Evolutionary conservation across 2,329 filamentous ascomycete species (phyloP), one percentile per base, ranked within the genome.

Genomic region (Monosporascus cannonballus): DNA sequence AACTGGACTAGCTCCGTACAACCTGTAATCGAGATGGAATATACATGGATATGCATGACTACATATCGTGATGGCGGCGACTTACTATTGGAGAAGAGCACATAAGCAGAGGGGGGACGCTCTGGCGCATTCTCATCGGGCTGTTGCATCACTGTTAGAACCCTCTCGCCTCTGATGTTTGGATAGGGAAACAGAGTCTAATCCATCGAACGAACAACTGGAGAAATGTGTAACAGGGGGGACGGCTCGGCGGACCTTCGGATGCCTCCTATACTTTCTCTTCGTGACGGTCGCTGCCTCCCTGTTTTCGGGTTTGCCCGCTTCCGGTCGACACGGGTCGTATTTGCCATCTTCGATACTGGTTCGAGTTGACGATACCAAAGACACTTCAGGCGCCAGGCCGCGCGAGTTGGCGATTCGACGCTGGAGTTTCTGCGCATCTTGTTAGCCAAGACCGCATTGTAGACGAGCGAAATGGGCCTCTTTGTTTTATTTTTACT

Each of bases 21-120:
- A 30, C n/a, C 1, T 9, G 22, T 24, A 36, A 18, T 22, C 17
- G 52, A 48, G 5, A 45, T 14, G 4, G 37, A 27, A 49, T 25
- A 14, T n/a, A 51, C 34, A 41, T 36, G 30, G 39, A n/a, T 41
- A 51, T 30, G 34, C 24, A 38, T 24, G 24, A 18, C 30, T 34
- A 14, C 30, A 34, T 4, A 20, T n/a, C 45, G 38, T 25, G 9
- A 44, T 24, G 50, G 51, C 46, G 38, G 49, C 6, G 34, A 76
- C 85, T 73, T 69, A 89, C 86, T 89, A 62, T 93, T 93, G 1
- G 89, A 92, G 64, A 94, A 94, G 17, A 93, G 80, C 14, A 93
- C 89, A 70, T 93, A 93, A 48, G 89, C 89, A 4, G 89, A 93
- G 0, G 88, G 87, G 1, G 89, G 87, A 24, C 89, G 78, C 64